phyloP scores from a whole-genome alignment of 441 rosid species.

The Biscutella laevigata region DNA sequence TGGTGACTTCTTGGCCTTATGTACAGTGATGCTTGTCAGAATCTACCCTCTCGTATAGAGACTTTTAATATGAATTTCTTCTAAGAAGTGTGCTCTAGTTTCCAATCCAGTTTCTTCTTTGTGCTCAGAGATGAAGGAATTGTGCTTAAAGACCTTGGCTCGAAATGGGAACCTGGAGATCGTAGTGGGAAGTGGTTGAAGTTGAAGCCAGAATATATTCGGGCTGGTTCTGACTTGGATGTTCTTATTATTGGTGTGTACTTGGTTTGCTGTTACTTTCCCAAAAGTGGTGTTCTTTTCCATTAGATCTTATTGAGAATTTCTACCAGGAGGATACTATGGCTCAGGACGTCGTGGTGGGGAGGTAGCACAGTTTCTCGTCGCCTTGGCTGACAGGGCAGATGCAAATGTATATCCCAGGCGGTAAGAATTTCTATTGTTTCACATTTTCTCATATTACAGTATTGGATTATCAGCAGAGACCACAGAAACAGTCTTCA shows the following conservation, averaged over 20 bases:
- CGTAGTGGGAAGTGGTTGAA: constrained; percentile 97
- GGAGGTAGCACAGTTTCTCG: constrained; percentile 94
- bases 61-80: background rate
- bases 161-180: constrained; percentile 97
- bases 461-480: background rate
- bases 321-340: constrained; percentile 76
- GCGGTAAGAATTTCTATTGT: constrained; percentile 36
- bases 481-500: background rate
- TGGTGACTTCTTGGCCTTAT: constrained; percentile 1
- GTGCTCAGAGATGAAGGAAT: constrained; percentile 80
- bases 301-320: background rate
- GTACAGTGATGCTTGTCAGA: background rate
- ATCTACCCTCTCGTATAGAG: background rate
- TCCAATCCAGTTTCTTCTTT: background rate
- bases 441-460: background rate
- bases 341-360: constrained; percentile 99
- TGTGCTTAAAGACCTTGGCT: constrained; percentile 74
- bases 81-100: background rate
- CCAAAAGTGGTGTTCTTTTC: background rate
- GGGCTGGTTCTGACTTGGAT: constrained; percentile 84
- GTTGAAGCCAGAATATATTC: constrained; percentile 86
- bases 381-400: constrained; percentile 76
- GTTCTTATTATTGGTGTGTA: constrained; percentile 75
- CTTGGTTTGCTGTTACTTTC: constrained; percentile 8
- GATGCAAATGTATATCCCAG: constrained; percentile 60